Evolutionary conservation across 2,329 filamentous ascomycete species (phyloP).

Genomic region (Acrocalymma vagum): DNA sequence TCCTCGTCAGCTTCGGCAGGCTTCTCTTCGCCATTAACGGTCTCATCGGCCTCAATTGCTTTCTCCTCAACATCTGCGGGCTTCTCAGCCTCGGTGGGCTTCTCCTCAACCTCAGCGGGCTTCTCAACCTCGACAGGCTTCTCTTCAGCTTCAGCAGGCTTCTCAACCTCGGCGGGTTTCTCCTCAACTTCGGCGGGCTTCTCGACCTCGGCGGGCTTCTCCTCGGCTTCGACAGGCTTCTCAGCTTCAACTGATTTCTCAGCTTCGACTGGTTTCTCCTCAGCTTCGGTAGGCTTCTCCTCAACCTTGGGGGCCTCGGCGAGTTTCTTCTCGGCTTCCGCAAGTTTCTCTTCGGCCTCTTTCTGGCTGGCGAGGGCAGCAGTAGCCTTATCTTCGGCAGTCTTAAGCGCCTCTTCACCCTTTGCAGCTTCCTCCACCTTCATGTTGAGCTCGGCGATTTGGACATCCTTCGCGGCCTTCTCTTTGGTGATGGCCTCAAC

Average conservation of each 20-base stretch:
- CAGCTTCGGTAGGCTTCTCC: conserved; percentile 15
- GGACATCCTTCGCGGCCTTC: background rate
- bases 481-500: conserved; percentile 7
- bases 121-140: conserved; percentile 16
- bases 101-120: conserved; percentile 18
- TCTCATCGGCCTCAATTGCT: conserved; percentile 4
- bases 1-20: conserved; percentile 16
- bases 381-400: background rate
- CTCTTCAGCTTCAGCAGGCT: conserved; percentile 20
- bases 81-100: conserved; percentile 18
- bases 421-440: background rate
- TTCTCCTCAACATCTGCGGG: conserved; percentile 8
- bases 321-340: conserved; percentile 18
- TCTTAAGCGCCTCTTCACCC: too few relatives aligned
- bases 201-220: conserved; percentile 12
- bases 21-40: conserved; percentile 25
- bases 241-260: conserved; percentile 11
- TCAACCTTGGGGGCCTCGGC: conserved; percentile 19
- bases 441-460: conserved; percentile 6
- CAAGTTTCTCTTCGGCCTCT: conserved; percentile 10
- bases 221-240: conserved; percentile 16
- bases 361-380: background rate
- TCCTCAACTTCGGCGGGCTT: conserved; percentile 19
- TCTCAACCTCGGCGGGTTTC: conserved; percentile 16
- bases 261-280: conserved; percentile 9